phyloP scores from a whole-genome alignment of 192 early-diverging fungal genomes.

The Chytriomyces sp. region DNA sequence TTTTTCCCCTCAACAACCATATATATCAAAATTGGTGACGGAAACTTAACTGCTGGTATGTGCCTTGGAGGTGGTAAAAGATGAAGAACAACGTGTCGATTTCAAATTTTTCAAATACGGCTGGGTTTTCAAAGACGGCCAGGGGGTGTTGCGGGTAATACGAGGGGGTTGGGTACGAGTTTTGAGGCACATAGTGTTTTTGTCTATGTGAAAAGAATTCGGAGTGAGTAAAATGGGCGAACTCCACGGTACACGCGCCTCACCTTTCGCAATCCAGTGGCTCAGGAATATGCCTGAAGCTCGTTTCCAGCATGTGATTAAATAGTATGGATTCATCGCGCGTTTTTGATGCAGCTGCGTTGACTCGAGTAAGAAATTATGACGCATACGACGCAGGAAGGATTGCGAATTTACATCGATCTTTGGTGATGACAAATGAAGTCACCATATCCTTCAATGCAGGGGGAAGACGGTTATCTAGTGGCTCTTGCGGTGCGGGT shows the following conservation, averaged over 20 bases:
- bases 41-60: slow-evolving; percentile 87
- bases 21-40: background rate
- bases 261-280: slow-evolving; percentile 82
- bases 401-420: slow-evolving; percentile 46
- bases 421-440: slow-evolving; percentile 68
- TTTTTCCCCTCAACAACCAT: slow-evolving; percentile 1
- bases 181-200: slow-evolving; percentile 74
- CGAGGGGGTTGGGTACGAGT: slow-evolving; percentile 77
- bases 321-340: slow-evolving; percentile 44
- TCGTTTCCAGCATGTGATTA: slow-evolving; percentile 82
- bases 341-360: slow-evolving; percentile 32
- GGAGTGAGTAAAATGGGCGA: slow-evolving; percentile 6
- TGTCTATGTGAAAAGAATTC: slow-evolving; percentile 42
- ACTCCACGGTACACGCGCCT: background rate
- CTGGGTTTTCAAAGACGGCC: slow-evolving; percentile 79
- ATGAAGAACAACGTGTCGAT: slow-evolving; percentile 96
- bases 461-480: slow-evolving; percentile 61
- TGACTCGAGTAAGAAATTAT: background rate
- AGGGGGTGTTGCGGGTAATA: slow-evolving; percentile 89
- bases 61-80: slow-evolving; percentile 97
- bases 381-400: background rate
- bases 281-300: slow-evolving; percentile 81
- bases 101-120: slow-evolving; percentile 88
- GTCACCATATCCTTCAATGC: slow-evolving; percentile 69
- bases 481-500: slow-evolving; percentile 34